Evolutionary conservation across 2,329 filamentous ascomycete species (phyloP).

Genomic region (Exophiala mesophila): DNA sequence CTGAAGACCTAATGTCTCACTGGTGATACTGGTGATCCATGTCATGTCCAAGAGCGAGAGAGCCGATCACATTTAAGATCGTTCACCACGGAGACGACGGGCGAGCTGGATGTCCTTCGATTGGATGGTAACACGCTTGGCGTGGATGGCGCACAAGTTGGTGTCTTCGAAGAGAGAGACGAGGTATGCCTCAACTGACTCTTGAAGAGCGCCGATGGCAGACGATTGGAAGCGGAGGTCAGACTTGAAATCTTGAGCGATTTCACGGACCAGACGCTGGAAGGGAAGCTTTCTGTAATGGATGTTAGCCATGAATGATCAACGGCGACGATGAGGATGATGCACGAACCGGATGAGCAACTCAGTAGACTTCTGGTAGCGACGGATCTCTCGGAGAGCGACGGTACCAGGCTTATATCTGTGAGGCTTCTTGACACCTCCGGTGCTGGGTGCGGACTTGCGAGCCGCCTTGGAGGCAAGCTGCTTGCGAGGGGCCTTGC

Average conservation of each 20-base stretch:
- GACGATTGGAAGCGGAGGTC: conserved; percentile 97
- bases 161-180: conserved; percentile 98
- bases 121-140: conserved; percentile 97
- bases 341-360: conserved; percentile 67
- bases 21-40: conserved; percentile 5
- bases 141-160: conserved; percentile 97
- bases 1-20: conserved; percentile 9
- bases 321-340: conserved; percentile 54
- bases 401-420: conserved; percentile 87
- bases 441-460: conserved; percentile 96
- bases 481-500: conserved; percentile 82
- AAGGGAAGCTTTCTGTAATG: conserved; percentile 96
- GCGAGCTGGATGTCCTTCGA: conserved; percentile 94
- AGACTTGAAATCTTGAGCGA: conserved; percentile 92
- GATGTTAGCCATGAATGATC: conserved; percentile 93
- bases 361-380: conserved; percentile 96
- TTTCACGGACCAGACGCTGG: conserved; percentile 95
- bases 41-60: conserved; percentile 4
- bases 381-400: conserved; percentile 96
- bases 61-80: conserved; percentile 56
- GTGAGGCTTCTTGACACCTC: conserved; percentile 95
- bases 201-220: conserved; percentile 93
- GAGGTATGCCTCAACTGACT: conserved; percentile 97
- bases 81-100: conserved; percentile 88
- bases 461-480: conserved; percentile 98